Evolutionary conservation across 2,329 filamentous ascomycete genomes (phyloP), one percentile per base, ranked within the genome.

Genomic region (Aspergillus japonicus): DNA sequence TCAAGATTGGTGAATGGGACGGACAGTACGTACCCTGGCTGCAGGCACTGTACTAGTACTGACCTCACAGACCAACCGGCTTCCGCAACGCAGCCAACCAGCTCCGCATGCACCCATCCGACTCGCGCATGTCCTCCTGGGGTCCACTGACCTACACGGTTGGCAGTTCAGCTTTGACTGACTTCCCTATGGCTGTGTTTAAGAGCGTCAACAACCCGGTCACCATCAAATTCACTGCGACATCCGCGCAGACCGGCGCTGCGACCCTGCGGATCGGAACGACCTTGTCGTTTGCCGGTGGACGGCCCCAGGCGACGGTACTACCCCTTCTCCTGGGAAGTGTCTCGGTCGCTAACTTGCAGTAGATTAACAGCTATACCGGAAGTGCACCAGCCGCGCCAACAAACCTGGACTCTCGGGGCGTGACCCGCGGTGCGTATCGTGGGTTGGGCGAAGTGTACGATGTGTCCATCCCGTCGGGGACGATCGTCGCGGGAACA

Each of bases 41-140:
- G 16, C 11, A 35, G 33, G 12, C 5, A 35, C 4, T 16, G 12
- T 42, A 6, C 23, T 6, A 11, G 14, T 5, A 54, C 16, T 35
- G 19, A 35, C 2, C n/a, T 1, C 4, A 5, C 39, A 72, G 70
- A 65, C 85, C 85, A 21, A 83, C 78, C 6, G 86, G 85, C 16
- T 88, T 90, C 78, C 82, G 82, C 64, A 89, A 90, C 69, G 87
- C 87, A 14, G 86, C 82, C 57, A 88, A 88, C 67, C 84, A 88
- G 69, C 80, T 86, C 14, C 82, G 85, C 54, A 89, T 89, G 87
- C 87, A 90, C 69, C 87, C 87, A 3, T 85, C 84, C 4, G 87
- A 89, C 73, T 75, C 74, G 44, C 83, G 87, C 67, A 89, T 89
- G 87, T 73, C 78, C 26, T 78, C 76, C 58, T 89, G 87, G 87